These are phyloP conservation scores for Camptophora hylomeconis DNA, from an alignment of 2,329 filamentous ascomycete species.

Conservation along the genomic window DNA sequence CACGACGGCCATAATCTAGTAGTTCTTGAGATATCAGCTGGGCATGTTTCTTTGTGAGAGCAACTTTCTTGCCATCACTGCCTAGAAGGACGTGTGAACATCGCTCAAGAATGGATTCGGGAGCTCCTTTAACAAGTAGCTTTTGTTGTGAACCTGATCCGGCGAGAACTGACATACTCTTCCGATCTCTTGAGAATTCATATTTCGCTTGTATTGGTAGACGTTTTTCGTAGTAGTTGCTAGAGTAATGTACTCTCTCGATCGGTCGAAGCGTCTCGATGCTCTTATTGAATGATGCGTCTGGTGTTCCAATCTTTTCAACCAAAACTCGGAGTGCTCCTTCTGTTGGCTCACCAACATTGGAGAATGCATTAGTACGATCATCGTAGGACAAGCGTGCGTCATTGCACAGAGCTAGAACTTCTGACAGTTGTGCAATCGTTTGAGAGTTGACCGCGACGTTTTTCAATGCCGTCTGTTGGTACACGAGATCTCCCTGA, in stretches of 20 bases:
- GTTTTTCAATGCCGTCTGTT: constrained; percentile 56
- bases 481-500: constrained; percentile 56
- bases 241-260: constrained; percentile 66
- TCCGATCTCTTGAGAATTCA: constrained; percentile 93
- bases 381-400: constrained; percentile 70
- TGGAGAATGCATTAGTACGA: constrained; percentile 61
- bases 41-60: constrained; percentile 55
- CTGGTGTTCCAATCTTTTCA: constrained; percentile 84
- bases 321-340: constrained; percentile 80
- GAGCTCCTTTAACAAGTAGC: constrained; percentile 90
- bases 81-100: constrained; percentile 75
- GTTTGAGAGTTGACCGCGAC: constrained; percentile 61
- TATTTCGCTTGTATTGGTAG: constrained; percentile 71
- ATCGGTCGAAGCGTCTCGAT: constrained; percentile 35
- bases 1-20: constrained; percentile 78
- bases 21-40: constrained; percentile 66
- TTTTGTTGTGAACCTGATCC: constrained; percentile 57
- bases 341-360: constrained; percentile 88
- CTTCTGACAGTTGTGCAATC: constrained; percentile 61
- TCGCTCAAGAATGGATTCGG: constrained; percentile 84
- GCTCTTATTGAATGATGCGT: constrained; percentile 44
- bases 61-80: constrained; percentile 61
- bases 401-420: constrained; percentile 74
- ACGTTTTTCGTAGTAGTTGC: constrained; percentile 68
- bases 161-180: constrained; percentile 97